These are phyloP conservation scores for Pleurotus pulmonarius DNA, from an alignment of 768 basidiomycete species.

Conservation along the genomic window DNA sequence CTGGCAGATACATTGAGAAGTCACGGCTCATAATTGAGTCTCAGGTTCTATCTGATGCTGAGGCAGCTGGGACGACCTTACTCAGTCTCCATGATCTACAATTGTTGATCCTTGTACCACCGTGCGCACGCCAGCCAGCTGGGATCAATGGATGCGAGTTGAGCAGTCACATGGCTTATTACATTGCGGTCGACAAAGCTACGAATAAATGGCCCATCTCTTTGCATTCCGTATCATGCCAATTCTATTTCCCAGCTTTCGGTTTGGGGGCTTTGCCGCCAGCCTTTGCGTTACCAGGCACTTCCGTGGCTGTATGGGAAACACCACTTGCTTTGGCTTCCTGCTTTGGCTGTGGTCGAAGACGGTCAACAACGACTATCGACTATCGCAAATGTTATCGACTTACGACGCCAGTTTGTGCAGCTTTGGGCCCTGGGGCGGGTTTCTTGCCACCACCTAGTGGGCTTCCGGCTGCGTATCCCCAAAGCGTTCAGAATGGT, in stretches of 20 bases:
- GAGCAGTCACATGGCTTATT: too few species aligned
- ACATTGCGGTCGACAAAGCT: too few species aligned
- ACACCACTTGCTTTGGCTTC: constrained; percentile 1
- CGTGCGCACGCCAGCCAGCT: too few species aligned
- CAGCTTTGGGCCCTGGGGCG: not conserved
- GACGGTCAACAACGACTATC: not conserved
- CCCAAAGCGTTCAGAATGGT: not conserved
- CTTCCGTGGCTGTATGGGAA: not conserved
- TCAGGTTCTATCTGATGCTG: too few species aligned
- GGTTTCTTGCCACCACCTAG: not conserved
- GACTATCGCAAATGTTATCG: not conserved
- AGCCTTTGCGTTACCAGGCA: not conserved
- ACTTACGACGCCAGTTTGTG: not conserved
- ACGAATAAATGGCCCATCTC: too few species aligned
- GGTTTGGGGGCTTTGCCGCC: not conserved
- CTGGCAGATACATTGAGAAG: too few species aligned
- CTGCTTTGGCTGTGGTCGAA: not conserved
- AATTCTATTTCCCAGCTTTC: not conserved
- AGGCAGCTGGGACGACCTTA: too few species aligned
- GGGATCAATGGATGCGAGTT: too few species aligned
- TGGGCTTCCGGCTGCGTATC: not conserved
- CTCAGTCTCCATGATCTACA: too few species aligned
- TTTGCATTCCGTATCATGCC: not conserved
- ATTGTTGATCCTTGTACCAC: too few species aligned
- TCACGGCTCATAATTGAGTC: too few species aligned